Percentiles rank a stretch among this genome's conserved stretches.
phyloP scores from a whole-genome alignment of 2,329 filamentous ascomycete genomes.

The Coniochaeta ligniaria region DNA sequence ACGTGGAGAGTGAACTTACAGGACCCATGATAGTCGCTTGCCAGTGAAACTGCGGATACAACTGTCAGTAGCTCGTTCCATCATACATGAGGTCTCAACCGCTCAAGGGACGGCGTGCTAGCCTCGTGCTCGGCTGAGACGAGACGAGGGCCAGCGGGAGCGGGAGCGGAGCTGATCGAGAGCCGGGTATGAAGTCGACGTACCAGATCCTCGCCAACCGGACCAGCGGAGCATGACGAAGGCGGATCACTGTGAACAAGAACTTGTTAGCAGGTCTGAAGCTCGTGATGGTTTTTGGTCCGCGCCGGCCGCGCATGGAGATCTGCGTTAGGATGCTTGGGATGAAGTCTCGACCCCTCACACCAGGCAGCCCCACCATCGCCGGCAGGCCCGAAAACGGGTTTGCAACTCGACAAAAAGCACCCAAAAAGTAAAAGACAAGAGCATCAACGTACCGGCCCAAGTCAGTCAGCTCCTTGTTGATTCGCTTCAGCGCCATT shows the following conservation, averaged over 20 bases:
- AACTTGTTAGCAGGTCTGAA: slow-evolving; percentile 19
- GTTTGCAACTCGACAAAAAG: background rate
- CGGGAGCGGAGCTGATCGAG: background rate
- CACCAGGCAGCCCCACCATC: slow-evolving; percentile 12
- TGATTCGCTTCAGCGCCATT: slow-evolving; percentile 91
- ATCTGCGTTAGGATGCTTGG: background rate
- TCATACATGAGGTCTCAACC: background rate
- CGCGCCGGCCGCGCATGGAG: background rate
- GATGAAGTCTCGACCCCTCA: slow-evolving; percentile 11
- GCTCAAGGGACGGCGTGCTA: background rate
- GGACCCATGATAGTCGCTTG: slow-evolving; percentile 99
- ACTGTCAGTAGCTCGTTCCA: slow-evolving; percentile 11
- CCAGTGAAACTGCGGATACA: slow-evolving; percentile 81
- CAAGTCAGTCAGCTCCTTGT: slow-evolving; percentile 88
- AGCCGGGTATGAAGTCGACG: slow-evolving; percentile 27
- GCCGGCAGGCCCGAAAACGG: slow-evolving; percentile 7
- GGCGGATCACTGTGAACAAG: slow-evolving; percentile 72
- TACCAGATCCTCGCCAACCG: slow-evolving; percentile 97
- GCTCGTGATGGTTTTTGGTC: background rate
- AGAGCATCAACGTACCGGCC: slow-evolving; percentile 60
- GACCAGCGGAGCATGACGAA: slow-evolving; percentile 96
- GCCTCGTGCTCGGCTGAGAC: slow-evolving; percentile 2
- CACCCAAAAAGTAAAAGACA: background rate
- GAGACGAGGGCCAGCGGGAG: background rate
- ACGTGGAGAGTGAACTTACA: slow-evolving; percentile 50